phyloP scores from a whole-genome alignment of 805 yeast species.

The Gaillardinia entomophila region DNA sequence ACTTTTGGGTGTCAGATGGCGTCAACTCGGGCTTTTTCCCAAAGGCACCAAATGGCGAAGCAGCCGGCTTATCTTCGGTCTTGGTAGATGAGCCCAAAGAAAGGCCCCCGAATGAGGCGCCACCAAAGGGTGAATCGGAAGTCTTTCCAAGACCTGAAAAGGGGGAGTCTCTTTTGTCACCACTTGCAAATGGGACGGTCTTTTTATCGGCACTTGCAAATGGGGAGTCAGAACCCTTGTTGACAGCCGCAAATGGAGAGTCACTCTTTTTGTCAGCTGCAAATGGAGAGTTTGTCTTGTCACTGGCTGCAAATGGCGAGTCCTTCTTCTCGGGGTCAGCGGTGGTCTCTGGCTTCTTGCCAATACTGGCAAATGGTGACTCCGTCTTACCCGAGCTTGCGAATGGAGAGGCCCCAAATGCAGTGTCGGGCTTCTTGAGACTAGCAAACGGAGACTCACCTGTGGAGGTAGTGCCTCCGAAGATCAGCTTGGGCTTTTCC shows the following conservation, averaged over 20 bases:
- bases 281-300: neutral
- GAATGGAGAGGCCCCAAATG: slow-evolving; percentile 14
- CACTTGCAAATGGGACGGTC: neutral
- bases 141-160: neutral
- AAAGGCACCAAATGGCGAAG: too few relatives aligned
- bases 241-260: neutral
- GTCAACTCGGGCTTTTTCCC: too few relatives aligned
- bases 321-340: neutral
- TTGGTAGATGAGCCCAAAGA: too few relatives aligned
- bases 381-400: slow-evolving; percentile 3
- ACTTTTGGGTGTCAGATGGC: too few relatives aligned
- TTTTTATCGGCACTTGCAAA: neutral
- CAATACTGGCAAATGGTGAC: slow-evolving; percentile 1
- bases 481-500: too few relatives aligned
- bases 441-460: neutral
- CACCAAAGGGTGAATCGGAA: neutral
- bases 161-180: neutral
- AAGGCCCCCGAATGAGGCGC: too few relatives aligned
- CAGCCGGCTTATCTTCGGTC: too few relatives aligned
- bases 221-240: neutral
- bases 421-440: too few relatives aligned
- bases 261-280: neutral
- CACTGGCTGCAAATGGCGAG: neutral
- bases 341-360: too few relatives aligned
- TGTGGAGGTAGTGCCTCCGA: too few relatives aligned